Conservation (phyloP, 2,329 filamentous ascomycete species). For the Gaeumannomyces tritici region DNA sequence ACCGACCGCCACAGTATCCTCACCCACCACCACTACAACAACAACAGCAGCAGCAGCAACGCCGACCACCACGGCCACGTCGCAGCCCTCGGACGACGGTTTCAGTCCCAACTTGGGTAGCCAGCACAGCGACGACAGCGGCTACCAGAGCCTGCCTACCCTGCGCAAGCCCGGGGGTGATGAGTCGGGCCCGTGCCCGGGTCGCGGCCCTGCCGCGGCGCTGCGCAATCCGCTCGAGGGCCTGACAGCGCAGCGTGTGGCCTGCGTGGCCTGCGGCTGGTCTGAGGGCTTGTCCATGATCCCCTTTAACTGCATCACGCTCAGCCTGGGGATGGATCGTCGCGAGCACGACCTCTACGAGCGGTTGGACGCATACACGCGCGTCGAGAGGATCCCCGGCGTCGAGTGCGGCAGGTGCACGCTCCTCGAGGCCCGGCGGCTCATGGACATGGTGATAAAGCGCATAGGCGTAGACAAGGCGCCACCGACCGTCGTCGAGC, state of each 20-base stretch:
- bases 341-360: constrained; percentile 62
- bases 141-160: constrained; percentile 38
- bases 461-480: constrained; percentile 18
- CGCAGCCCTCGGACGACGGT: background rate
- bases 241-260: constrained; percentile 76
- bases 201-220: background rate
- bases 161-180: constrained; percentile 19
- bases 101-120: constrained; percentile 26
- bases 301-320: constrained; percentile 86
- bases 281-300: constrained; percentile 84
- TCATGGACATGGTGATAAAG: constrained; percentile 37
- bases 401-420: constrained; percentile 92
- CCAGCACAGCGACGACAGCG: constrained; percentile 46
- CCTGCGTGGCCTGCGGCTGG: constrained; percentile 76
- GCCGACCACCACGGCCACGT: background rate
- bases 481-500: constrained; percentile 27
- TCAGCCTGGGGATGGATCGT: constrained; percentile 61
- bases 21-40: background rate
- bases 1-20: background rate
- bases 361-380: constrained; percentile 75
- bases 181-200: background rate
- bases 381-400: constrained; percentile 75
- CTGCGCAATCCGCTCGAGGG: constrained; percentile 77
- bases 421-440: constrained; percentile 46
- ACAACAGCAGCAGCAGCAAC: too few species aligned